Evolutionary conservation across 305 asterid species (phyloP).

Genomic region (Ajuga reptans): DNA sequence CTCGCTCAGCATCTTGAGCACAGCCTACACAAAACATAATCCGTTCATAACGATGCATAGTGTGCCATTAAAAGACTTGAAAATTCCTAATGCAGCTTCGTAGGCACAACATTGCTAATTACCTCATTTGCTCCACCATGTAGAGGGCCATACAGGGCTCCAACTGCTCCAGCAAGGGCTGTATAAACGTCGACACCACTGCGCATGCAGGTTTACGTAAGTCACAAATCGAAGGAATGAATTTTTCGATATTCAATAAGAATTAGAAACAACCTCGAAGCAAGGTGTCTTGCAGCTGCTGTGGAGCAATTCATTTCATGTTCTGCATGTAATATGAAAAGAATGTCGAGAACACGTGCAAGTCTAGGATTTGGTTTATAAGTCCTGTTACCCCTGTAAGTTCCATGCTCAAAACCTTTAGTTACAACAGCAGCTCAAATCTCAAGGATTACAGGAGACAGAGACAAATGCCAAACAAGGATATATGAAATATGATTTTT

Average conservation of each 20-base stretch:
- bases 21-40: constrained; percentile 51
- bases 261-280: constrained; percentile 64
- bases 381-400: constrained; percentile 81
- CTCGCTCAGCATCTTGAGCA: constrained; percentile 95
- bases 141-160: constrained; percentile 98
- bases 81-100: constrained; percentile 7
- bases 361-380: constrained; percentile 93
- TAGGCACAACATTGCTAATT: constrained; percentile 13
- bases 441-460: background rate
- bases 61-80: background rate
- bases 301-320: constrained; percentile 99
- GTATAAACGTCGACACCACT: constrained; percentile 99
- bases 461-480: background rate
- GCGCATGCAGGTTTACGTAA: constrained; percentile 26
- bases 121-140: constrained; percentile 99
- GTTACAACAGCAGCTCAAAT: constrained; percentile 21
- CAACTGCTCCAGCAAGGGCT: constrained; percentile 98
- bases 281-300: constrained; percentile 97
- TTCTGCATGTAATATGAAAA: constrained; percentile 91
- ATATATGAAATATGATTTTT: background rate
- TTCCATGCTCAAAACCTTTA: constrained; percentile 13
- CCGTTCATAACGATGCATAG: background rate
- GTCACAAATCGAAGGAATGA: constrained; percentile 5
- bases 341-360: constrained; percentile 92
- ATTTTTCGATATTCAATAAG: constrained; percentile 12